Evolutionary conservation across 805 yeast genomes (phyloP).

Genomic region (Candida dajiaensis): DNA sequence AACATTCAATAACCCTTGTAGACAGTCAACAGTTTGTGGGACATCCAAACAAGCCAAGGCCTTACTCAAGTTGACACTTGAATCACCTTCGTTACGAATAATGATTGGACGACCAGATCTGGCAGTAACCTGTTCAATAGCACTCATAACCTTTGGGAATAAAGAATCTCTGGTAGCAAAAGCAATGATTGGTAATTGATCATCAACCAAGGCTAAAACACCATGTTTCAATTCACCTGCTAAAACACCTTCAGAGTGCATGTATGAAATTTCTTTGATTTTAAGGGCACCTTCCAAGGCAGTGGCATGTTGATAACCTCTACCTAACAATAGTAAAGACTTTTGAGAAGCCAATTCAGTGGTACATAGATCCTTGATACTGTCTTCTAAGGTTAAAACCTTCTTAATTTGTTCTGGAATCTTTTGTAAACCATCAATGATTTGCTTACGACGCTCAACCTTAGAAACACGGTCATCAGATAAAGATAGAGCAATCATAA

Average conservation of each 20-base stretch:
- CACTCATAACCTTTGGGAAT: constrained; percentile 92
- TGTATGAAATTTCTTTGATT: constrained; percentile 96
- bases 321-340: constrained; percentile 85
- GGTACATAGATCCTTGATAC: constrained; percentile 71
- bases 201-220: constrained; percentile 94
- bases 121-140: constrained; percentile 94
- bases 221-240: constrained; percentile 99
- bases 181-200: constrained; percentile 86
- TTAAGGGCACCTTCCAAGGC: constrained; percentile 98
- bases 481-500: constrained; percentile 92
- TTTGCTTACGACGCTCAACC: constrained; percentile 70
- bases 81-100: constrained; percentile 80
- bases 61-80: constrained; percentile 48
- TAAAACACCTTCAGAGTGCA: constrained; percentile 98
- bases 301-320: constrained; percentile 96
- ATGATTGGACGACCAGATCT: constrained; percentile 96
- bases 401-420: constrained; percentile 82
- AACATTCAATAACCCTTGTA: constrained; percentile 93
- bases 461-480: constrained; percentile 86
- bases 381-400: constrained; percentile 66
- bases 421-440: constrained; percentile 75
- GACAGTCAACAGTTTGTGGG: constrained; percentile 93
- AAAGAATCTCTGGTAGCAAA: constrained; percentile 95
- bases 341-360: constrained; percentile 71
- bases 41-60: constrained; percentile 75